These are phyloP conservation scores for Yamadazyma friedrichii DNA, from an alignment of 1,139 yeast species.

Conservation along the genomic window DNA sequence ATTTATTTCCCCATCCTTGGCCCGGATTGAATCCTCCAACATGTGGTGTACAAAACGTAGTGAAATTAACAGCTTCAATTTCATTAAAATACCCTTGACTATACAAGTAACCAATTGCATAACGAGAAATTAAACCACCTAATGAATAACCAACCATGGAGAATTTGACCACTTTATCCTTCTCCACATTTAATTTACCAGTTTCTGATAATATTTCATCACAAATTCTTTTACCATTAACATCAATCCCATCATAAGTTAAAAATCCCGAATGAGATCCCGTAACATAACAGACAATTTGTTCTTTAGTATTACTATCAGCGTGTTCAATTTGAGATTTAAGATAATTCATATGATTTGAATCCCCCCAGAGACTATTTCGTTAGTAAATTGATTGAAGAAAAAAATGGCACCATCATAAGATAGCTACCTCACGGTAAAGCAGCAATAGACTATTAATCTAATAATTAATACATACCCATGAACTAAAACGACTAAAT, in stretches of 20 bases:
- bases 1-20: conserved; percentile 33
- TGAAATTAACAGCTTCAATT: conserved; percentile 56
- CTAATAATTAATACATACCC: too few relatives aligned
- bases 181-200: conserved; percentile 23
- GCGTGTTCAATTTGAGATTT: conserved; percentile 34
- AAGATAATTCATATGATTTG: conserved; percentile 63
- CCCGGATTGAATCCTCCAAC: conserved; percentile 75
- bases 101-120: conserved; percentile 69
- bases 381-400: conserved; percentile 13
- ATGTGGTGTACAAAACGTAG: conserved; percentile 81
- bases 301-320: conserved; percentile 19
- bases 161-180: conserved; percentile 45
- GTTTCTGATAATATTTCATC: conserved; percentile 60
- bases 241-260: conserved; percentile 84
- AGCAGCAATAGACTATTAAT: not conserved
- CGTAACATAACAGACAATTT: conserved; percentile 54
- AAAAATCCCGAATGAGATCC: conserved; percentile 63
- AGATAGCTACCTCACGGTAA: not conserved
- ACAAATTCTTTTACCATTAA: conserved; percentile 76
- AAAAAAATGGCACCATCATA: not conserved
- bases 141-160: conserved; percentile 79
- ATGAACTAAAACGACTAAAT: conserved; percentile 71
- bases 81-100: conserved; percentile 51
- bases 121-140: conserved; percentile 78
- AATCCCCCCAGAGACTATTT: conserved; percentile 73